Conservation (phyloP, 345 rosid species). For the Pugionium cornutum region DNA sequence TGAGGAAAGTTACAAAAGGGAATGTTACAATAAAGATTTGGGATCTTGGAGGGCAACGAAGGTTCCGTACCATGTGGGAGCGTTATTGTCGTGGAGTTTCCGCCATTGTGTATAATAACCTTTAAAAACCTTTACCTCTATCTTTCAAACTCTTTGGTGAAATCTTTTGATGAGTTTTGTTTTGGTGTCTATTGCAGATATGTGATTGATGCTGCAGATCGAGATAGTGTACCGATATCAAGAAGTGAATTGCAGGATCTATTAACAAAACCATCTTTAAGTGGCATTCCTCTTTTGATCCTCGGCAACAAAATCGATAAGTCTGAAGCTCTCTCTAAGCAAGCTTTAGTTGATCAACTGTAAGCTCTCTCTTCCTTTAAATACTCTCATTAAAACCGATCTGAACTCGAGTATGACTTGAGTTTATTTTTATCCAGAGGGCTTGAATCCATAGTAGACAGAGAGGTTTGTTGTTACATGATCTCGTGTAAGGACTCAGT, state of each 20-base stretch:
- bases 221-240: conserved; percentile 86
- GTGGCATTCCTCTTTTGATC: conserved; percentile 81
- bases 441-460: conserved; percentile 67
- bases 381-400: background rate
- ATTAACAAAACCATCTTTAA: conserved; percentile 74
- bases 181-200: conserved; percentile 51
- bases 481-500: conserved; percentile 95
- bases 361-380: conserved; percentile 47
- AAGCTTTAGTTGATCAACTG: conserved; percentile 95
- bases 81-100: conserved; percentile 98
- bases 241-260: conserved; percentile 84
- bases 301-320: conserved; percentile 96
- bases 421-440: conserved; percentile 53
- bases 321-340: conserved; percentile 95
- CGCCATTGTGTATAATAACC: conserved; percentile 63
- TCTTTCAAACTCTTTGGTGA: background rate
- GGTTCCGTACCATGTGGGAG: conserved; percentile 99
- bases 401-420: conserved; percentile 1
- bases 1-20: conserved; percentile 97
- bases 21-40: conserved; percentile 97
- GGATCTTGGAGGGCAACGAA: conserved; percentile 99
- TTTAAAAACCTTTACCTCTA: background rate
- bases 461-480: conserved; percentile 97
- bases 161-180: conserved; percentile 1
- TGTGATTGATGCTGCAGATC: conserved; percentile 93